phyloP scores from a whole-genome alignment of 2,329 filamentous ascomycete genomes.

The Aspergillus ochraceoroseus region DNA sequence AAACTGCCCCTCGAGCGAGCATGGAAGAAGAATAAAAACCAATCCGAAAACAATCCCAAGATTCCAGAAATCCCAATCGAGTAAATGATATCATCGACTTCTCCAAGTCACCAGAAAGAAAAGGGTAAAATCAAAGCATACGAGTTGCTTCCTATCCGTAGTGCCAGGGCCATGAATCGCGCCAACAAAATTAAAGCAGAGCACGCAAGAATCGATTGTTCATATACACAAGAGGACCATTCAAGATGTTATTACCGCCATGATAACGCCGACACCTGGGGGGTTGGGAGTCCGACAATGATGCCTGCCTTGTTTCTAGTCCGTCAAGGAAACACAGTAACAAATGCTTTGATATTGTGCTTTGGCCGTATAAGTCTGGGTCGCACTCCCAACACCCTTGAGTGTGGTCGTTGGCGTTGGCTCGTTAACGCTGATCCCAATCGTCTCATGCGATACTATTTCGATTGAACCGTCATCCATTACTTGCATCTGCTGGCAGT shows the following conservation, averaged over 20 bases:
- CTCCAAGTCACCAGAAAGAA: conserved; percentile 4
- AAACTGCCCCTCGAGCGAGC: background rate
- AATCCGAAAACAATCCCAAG: no score
- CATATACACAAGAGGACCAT: conserved; percentile 23
- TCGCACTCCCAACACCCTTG: conserved; percentile 22
- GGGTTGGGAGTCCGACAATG: conserved; percentile 2
- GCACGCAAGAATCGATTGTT: conserved; percentile 18
- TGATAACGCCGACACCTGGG: conserved; percentile 23
- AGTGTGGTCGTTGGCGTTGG: conserved; percentile 36
- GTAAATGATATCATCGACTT: conserved; percentile 10
- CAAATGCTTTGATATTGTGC: conserved; percentile 35
- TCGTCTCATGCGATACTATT: conserved; percentile 26
- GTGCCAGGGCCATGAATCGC: conserved; percentile 12
- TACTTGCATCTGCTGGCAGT: conserved; percentile 62
- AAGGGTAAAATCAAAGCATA: conserved; percentile 13
- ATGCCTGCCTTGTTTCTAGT: conserved; percentile 23
- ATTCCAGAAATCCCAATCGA: background rate
- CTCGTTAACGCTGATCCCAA: conserved; percentile 35
- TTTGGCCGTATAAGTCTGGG: conserved; percentile 36
- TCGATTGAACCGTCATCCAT: conserved; percentile 47
- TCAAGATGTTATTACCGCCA: conserved; percentile 9
- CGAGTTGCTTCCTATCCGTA: conserved; percentile 15
- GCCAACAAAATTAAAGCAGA: conserved; percentile 15
- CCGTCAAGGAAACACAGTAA: conserved; percentile 36
- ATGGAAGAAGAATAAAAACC: background rate